Evolutionary conservation across 345 rosid species (phyloP), one percentile per base, ranked within the genome.

Genomic region (Sonneratia alba): DNA sequence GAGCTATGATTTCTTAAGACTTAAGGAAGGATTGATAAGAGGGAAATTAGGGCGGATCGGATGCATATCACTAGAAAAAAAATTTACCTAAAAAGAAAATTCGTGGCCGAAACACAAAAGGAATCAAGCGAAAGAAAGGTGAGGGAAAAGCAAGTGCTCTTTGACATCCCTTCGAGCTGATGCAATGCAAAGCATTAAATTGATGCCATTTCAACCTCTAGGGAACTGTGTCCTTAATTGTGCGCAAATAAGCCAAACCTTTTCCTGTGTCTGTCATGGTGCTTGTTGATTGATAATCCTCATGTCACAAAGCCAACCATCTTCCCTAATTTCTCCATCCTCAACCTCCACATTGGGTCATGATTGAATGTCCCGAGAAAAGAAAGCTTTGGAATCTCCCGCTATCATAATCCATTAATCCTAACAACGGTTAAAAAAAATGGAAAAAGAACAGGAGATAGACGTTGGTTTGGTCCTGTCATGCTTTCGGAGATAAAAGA

Each of bases 181-280:
- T 53, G 59, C 22, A 53, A 18, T 53, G 59, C 22, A 53, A 36
- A 1, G 38, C 45, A 37, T 38, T 66, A 66, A 42, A 22, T 66
- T 65, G 68, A 66, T 66, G 69, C 48, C 32, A 66, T 66, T 66
- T 66, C 69, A 66, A 66, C 36, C 68, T 37, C 32, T 13, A 8
- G 51, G 51, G 51, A 9, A 47, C 51, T 9, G 15, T 47, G 45
- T 7, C 51, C 49, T 66, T 42, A 66, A 66, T 37, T 38, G 16
- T 42, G 49, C 69, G 7, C 66, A 34, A 32, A 62, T 62, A 27
- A 34, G 66, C 66, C 66, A 62, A 62, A 34, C 18, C 38, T 4
- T 47, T 62, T 62, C 11, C 38, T 62, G 13, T 47, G 13, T 47
- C 51, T 47, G 51, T 47, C 51, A 62, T 62, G 37, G 27, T n/a